phyloP scores from a whole-genome alignment of 2,329 filamentous ascomycete genomes.

The Trichoderma brevicompactum region DNA sequence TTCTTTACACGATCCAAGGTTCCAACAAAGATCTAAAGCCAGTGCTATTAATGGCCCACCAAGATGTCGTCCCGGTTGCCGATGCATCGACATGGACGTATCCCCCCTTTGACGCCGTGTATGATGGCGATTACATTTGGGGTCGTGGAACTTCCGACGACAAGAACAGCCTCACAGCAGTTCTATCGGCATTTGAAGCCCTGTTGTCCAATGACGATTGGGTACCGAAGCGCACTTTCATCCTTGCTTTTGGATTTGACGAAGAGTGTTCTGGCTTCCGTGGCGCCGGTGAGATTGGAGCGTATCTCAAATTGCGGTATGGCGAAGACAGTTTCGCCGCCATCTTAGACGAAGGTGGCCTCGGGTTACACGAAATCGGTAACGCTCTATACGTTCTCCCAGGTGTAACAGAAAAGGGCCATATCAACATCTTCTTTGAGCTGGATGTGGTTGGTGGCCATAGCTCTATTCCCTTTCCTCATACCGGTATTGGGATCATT shows the following conservation, averaged over 20 bases:
- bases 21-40: conserved; percentile 54
- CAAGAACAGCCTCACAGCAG: conserved; percentile 49
- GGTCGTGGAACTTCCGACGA: conserved; percentile 50
- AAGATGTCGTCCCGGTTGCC: conserved; percentile 51
- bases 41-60: conserved; percentile 48
- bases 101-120: conserved; percentile 49
- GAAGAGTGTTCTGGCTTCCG: conserved; percentile 64
- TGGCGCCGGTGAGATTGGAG: conserved; percentile 58
- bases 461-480: conserved; percentile 61
- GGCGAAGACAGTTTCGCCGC: conserved; percentile 62
- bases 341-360: conserved; percentile 66
- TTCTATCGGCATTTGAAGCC: conserved; percentile 50
- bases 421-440: conserved; percentile 62
- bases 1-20: conserved; percentile 64
- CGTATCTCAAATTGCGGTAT: conserved; percentile 55
- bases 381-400: conserved; percentile 58
- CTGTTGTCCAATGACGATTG: conserved; percentile 55
- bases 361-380: conserved; percentile 56
- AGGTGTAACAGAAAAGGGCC: conserved; percentile 66
- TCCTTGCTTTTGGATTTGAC: conserved; percentile 67
- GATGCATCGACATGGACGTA: conserved; percentile 52
- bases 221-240: conserved; percentile 58
- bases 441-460: conserved; percentile 64
- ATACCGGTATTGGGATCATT: conserved; percentile 72
- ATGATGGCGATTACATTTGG: conserved; percentile 50